Conservation (phyloP, 192 early-diverging fungal species). For the Coemansia sp. region DNA sequence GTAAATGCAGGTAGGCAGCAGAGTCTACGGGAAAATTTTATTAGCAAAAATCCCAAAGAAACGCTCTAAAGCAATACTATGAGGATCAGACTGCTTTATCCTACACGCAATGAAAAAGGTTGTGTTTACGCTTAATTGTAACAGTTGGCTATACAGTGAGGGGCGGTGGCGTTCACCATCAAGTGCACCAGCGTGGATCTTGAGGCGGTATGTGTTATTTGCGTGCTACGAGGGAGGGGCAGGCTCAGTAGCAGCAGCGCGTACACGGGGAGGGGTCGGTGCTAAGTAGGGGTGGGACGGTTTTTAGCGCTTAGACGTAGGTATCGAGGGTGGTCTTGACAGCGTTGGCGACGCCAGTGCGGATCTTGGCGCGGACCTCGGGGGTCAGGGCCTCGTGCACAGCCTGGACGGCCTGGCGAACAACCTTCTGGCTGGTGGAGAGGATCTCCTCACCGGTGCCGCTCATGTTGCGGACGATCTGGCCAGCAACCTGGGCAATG, state of each 20-base stretch:
- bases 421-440: slow-evolving; percentile 52
- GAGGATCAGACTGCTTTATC: not conserved
- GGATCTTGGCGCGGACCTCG: slow-evolving; percentile 53
- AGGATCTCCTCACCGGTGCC: slow-evolving; percentile 51
- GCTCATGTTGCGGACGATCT: slow-evolving; percentile 52
- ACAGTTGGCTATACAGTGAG: slow-evolving; percentile 1
- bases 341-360: slow-evolving; percentile 50
- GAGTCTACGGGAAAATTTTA: too few species aligned
- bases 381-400: slow-evolving; percentile 54
- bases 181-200: not conserved
- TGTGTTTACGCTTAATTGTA: not conserved
- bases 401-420: slow-evolving; percentile 52
- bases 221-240: not conserved
- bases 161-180: not conserved
- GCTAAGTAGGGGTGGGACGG: not conserved
- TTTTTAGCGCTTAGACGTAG: slow-evolving; percentile 41
- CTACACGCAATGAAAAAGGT: slow-evolving; percentile 3
- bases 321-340: slow-evolving; percentile 56
- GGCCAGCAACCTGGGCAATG: slow-evolving; percentile 53
- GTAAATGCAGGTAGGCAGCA: too few species aligned
- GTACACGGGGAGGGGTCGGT: not conserved
- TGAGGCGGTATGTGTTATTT: not conserved
- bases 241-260: not conserved
- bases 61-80: not conserved
- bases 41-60: too few species aligned